phyloP scores from a whole-genome alignment of 768 basidiomycete species.

The Lentinus brumalis region DNA sequence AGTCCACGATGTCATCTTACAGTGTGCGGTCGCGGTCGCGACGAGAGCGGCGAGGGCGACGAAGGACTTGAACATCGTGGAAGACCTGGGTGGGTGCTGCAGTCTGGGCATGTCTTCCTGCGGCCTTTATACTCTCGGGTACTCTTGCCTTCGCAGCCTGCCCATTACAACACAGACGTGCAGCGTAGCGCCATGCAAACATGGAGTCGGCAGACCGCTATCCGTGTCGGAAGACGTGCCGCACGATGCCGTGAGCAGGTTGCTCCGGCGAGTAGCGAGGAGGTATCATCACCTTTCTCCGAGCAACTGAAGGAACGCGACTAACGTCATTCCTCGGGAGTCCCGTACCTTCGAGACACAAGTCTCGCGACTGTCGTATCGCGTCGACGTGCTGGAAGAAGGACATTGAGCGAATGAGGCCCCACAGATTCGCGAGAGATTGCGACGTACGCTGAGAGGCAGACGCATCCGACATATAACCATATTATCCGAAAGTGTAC shows the following conservation, averaged over 20 bases:
- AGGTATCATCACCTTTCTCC: conserved; percentile 15
- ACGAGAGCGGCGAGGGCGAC: conserved; percentile 14
- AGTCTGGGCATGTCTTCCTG: background rate
- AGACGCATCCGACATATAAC: conserved; percentile 13
- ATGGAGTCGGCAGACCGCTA: conserved; percentile 8
- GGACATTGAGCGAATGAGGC: background rate
- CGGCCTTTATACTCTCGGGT: background rate
- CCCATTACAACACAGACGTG: background rate
- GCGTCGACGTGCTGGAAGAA: background rate
- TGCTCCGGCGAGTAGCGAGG: conserved; percentile 3
- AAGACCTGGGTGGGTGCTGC: background rate
- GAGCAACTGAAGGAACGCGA: conserved; percentile 7
- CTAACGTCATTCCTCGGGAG: background rate
- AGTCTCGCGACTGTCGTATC: background rate
- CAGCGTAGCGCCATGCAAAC: background rate
- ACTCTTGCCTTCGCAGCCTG: background rate
- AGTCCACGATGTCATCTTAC: background rate
- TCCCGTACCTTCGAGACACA: background rate
- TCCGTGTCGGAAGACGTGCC: background rate
- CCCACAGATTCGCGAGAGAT: background rate
- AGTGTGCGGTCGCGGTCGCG: conserved; percentile 21
- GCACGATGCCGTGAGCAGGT: conserved; percentile 1
- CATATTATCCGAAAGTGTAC: conserved; percentile 18
- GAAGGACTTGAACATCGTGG: conserved; percentile 18
- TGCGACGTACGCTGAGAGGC: background rate